Conservation (phyloP, 805 yeast genomes). For the Kodamaea nitidulidarum region DNA sequence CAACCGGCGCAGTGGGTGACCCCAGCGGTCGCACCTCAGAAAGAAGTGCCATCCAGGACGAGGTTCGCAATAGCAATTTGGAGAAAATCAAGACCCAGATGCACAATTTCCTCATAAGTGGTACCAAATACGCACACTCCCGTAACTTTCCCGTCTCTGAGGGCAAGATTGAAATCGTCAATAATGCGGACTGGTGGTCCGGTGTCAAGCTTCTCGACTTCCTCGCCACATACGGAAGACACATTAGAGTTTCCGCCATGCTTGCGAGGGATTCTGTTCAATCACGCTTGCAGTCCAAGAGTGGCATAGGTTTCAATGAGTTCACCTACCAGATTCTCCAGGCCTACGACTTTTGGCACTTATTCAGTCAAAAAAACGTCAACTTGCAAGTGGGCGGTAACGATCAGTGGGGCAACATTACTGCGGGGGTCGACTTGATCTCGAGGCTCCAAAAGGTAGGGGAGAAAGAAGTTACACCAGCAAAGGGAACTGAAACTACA, state of each 20-base stretch:
- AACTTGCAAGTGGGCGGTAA: conserved; percentile 88
- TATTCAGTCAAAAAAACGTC: conserved; percentile 57
- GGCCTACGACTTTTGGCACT: conserved; percentile 88
- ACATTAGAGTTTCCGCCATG: conserved; percentile 82
- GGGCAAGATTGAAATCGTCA: conserved; percentile 46
- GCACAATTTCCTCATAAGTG: conserved; percentile 54
- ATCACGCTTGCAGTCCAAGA: conserved; percentile 60
- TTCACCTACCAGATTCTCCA: conserved; percentile 90
- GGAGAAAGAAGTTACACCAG: too few relatives aligned
- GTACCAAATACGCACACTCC: conserved; percentile 55
- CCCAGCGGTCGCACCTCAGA: conserved; percentile 90
- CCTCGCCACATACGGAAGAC: conserved; percentile 68
- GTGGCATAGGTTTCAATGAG: conserved; percentile 89
- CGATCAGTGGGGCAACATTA: conserved; percentile 98
- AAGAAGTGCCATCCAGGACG: conserved; percentile 53
- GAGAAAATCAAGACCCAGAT: conserved; percentile 59
- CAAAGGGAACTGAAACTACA: not conserved
- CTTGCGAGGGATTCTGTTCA: conserved; percentile 83
- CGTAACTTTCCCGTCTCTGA: conserved; percentile 35
- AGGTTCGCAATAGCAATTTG: conserved; percentile 54
- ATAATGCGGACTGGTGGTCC: conserved; percentile 87
- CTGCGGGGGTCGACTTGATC: conserved; percentile 90
- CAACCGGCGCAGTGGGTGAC: conserved; percentile 94
- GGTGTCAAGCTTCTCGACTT: conserved; percentile 73
- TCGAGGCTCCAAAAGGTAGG: conserved; percentile 44